Evolutionary conservation across 495 filamentous ascomycete species (phyloP).

Genomic region (Xylaria curta): DNA sequence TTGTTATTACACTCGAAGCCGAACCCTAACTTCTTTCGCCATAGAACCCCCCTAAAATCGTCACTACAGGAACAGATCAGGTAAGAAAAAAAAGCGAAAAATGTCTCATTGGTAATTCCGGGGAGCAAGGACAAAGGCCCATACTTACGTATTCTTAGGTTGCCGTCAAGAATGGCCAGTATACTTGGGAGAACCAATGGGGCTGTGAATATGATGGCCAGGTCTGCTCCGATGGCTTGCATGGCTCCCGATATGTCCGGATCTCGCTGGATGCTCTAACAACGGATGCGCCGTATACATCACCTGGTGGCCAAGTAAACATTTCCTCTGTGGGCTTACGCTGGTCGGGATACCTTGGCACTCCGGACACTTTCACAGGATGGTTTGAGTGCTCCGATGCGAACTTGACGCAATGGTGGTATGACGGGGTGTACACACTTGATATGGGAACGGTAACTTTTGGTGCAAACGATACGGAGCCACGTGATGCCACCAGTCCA

Average conservation of each 20-base stretch:
- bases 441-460: conserved; percentile 52
- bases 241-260: conserved; percentile 56
- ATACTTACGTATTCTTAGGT: conserved; percentile 29
- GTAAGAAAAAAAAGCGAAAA: conserved; percentile 28
- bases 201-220: conserved; percentile 45
- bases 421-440: conserved; percentile 53
- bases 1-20: background rate
- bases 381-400: conserved; percentile 56
- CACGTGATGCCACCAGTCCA: conserved; percentile 43
- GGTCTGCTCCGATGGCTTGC: conserved; percentile 56
- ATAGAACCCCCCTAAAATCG: conserved; percentile 37
- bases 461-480: conserved; percentile 54
- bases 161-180: conserved; percentile 45
- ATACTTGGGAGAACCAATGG: conserved; percentile 49
- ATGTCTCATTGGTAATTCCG: conserved; percentile 25
- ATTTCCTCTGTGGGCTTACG: conserved; percentile 47
- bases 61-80: conserved; percentile 50
- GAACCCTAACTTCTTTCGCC: conserved; percentile 1
- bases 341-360: conserved; percentile 51
- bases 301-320: conserved; percentile 43
- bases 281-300: conserved; percentile 49
- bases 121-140: background rate
- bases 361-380: conserved; percentile 51
- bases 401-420: conserved; percentile 57
- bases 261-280: conserved; percentile 50